phyloP scores from a whole-genome alignment of 306 rosid genomes.

The Gynostemma pentaphyllum region DNA sequence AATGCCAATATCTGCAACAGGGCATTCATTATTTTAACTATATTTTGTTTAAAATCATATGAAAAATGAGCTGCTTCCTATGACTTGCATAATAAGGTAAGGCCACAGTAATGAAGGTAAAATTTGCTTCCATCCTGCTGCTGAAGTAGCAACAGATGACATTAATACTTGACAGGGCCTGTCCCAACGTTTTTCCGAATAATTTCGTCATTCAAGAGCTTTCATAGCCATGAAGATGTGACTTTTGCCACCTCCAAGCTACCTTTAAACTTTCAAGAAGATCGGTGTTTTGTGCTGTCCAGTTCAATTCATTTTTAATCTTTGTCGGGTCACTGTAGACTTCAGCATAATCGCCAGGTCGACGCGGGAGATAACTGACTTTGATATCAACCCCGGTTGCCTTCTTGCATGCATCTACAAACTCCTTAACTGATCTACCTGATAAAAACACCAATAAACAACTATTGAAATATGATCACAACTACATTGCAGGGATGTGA shows the following conservation, averaged over 20 bases:
- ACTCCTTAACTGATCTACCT: constrained; percentile 91
- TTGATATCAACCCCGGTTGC: constrained; percentile 67
- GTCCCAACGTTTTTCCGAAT: not conserved
- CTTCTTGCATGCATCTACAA: constrained; percentile 90
- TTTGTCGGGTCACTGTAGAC: constrained; percentile 85
- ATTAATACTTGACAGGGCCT: not conserved
- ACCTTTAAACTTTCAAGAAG: constrained; percentile 50
- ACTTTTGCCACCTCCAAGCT: constrained; percentile 90
- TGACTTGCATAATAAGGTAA: not conserved
- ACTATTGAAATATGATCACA: not conserved
- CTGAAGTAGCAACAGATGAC: constrained; percentile 7
- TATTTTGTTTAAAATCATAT: not conserved
- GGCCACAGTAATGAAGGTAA: not conserved
- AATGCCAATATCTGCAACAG: constrained; percentile 21
- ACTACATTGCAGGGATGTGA: not conserved
- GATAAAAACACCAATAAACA: constrained; percentile 11
- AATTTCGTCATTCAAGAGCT: not conserved
- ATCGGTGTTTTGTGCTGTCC: constrained; percentile 69
- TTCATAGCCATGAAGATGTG: constrained; percentile 60
- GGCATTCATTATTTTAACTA: constrained; percentile 12
- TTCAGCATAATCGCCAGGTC: constrained; percentile 87
- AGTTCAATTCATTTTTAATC: constrained; percentile 47
- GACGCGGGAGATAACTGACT: constrained; percentile 60
- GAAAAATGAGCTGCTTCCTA: constrained; percentile 6
- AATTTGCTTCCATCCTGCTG: not conserved